A percentile compares a stretch with the other conserved stretches of the same genome.
phyloP scores from a whole-genome alignment of 2,329 filamentous ascomycete genomes.

The Ascochyta pisi region DNA sequence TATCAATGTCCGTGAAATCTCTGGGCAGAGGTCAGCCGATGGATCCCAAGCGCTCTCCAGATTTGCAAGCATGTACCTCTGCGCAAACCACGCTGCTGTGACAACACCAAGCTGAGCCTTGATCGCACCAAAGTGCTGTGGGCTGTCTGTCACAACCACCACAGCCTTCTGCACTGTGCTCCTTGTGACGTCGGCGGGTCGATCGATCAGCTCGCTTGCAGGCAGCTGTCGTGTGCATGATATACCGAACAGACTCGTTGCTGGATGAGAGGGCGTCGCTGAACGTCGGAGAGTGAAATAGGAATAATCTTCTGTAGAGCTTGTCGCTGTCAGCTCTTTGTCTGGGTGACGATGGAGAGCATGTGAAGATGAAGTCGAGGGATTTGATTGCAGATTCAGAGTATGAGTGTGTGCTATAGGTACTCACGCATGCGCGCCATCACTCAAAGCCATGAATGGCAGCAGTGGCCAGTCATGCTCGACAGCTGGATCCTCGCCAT shows the following conservation, averaged over 20 bases:
- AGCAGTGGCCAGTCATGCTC: conserved; percentile 91
- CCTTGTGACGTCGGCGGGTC: conserved; percentile 89
- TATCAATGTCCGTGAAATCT: conserved; percentile 91
- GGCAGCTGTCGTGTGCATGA: conserved; percentile 93
- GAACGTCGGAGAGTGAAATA: conserved; percentile 88
- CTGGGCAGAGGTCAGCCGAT: conserved; percentile 33
- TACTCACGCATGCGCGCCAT: conserved; percentile 86
- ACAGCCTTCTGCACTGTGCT: conserved; percentile 98
- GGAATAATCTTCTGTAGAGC: conserved; percentile 92
- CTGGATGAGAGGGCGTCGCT: conserved; percentile 56
- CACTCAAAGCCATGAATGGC: conserved; percentile 95
- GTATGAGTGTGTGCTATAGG: conserved; percentile 40
- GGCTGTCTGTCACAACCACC: conserved; percentile 90
- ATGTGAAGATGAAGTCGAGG: conserved; percentile 5
- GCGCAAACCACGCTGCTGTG: conserved; percentile 94
- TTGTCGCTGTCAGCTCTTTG: conserved; percentile 46
- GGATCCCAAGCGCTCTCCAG: too few relatives aligned
- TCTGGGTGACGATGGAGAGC: neutral
- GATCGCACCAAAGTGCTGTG: conserved; percentile 87
- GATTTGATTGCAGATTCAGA: conserved; percentile 22
- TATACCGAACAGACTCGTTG: conserved; percentile 92
- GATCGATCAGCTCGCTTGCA: conserved; percentile 75
- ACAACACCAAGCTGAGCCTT: conserved; percentile 89
- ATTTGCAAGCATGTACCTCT: conserved; percentile 60
- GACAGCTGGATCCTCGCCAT: conserved; percentile 76